Evolutionary conservation across 164 flowering plant species (phyloP), one percentile per base, ranked within the genome.

Genomic region (Warburgia ugandensis): DNA sequence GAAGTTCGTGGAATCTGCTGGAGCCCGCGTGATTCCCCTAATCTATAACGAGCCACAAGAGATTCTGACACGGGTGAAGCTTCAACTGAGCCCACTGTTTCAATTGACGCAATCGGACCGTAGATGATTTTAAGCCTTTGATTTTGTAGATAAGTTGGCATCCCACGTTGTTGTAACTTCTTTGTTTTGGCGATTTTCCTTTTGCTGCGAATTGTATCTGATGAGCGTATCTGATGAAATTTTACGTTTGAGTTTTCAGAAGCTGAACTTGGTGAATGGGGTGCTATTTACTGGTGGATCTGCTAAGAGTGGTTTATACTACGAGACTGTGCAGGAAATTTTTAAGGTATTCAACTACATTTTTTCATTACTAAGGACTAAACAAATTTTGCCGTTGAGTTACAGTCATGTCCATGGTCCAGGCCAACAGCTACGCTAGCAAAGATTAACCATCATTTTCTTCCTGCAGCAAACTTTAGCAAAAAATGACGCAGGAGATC

Each of bases 221-320:
- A n/a, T n/a, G n/a, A n/a, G n/a, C n/a, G n/a, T n/a, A n/a, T n/a
- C n/a, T n/a, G n/a, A n/a, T n/a, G n/a, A n/a, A n/a, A n/a, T n/a
- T n/a, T n/a, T n/a, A n/a, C n/a, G n/a, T n/a, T n/a, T 43, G 2
- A 61, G 38, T 29, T 45, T 78, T 75, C 95, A 94, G 99, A 94
- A 94, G 76, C 84, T 94, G 25, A 66, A 66, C 51, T 66, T 94
- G 66, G 88, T 89, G 38, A 94, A 94, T 67, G 99, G 99, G 16
- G 88, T 94, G 46, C 72, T 89, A 28, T 84, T 89, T 63, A 94
- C 99, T 43, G 99, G 99, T 35, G 99, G 99, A 6, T 79, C 86
- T 90, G 81, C 83, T 35, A 89, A 89, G 60, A 69, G 44, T 20
- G 97, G 97, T 29, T 68, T 75, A 58, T 94, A 94, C 69, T 83